Percentiles rank a stretch among this genome's conserved stretches.
phyloP scores from a whole-genome alignment of 306 rosid species.

The Citrullus amarus region DNA sequence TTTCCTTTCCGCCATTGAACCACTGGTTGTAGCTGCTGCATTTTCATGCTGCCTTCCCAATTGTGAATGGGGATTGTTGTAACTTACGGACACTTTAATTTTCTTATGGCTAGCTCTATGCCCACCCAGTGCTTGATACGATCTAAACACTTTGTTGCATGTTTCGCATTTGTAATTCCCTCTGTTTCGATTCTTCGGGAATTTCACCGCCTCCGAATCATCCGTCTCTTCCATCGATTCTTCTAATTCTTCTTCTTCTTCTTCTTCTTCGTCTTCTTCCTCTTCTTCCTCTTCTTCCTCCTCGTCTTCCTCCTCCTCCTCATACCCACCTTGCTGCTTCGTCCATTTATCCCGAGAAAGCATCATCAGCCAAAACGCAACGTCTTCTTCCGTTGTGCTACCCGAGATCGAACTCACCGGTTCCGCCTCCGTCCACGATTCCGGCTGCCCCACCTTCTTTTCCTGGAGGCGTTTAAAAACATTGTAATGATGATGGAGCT shows the following conservation, averaged over 20 bases:
- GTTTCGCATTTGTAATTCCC: slow-evolving; percentile 87
- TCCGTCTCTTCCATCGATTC: slow-evolving; percentile 32
- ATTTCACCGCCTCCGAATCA: slow-evolving; percentile 39
- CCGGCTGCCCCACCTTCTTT: slow-evolving; percentile 21
- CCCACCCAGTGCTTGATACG: slow-evolving; percentile 89
- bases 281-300: slow-evolving; percentile 1
- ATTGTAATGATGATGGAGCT: background rate
- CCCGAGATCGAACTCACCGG: slow-evolving; percentile 66
- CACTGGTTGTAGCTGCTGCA: slow-evolving; percentile 7
- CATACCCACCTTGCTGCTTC: background rate
- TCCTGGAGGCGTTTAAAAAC: background rate
- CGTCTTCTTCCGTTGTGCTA: slow-evolving; percentile 57
- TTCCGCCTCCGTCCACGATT: slow-evolving; percentile 46
- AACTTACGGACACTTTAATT: slow-evolving; percentile 18
- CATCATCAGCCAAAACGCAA: slow-evolving; percentile 80
- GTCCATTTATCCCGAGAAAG: slow-evolving; percentile 73
- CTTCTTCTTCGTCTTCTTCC: background rate
- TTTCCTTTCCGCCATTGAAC: slow-evolving; percentile 28
- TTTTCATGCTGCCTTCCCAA: slow-evolving; percentile 1
- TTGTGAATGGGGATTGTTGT: slow-evolving; percentile 8
- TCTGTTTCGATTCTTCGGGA: slow-evolving; percentile 12
- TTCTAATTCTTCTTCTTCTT: slow-evolving; percentile 22
- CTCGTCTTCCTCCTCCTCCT: background rate
- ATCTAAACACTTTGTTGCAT: slow-evolving; percentile 63
- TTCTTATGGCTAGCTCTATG: slow-evolving; percentile 97